phyloP scores from a whole-genome alignment of 2,329 filamentous ascomycete genomes.

The Lasiodiplodia citricola region DNA sequence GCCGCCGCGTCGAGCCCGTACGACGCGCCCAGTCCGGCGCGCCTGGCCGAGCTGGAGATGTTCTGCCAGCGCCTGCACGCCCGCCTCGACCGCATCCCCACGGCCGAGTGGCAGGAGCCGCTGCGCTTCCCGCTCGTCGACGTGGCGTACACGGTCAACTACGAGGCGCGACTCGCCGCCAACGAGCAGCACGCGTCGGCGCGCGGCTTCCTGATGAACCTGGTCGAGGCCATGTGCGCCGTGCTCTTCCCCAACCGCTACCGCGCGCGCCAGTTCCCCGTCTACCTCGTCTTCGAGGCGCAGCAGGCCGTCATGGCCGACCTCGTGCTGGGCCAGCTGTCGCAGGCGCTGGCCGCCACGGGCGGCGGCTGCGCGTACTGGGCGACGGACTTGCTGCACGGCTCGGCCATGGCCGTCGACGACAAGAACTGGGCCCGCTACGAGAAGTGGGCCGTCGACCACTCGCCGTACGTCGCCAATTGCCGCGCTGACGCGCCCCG shows the following conservation, averaged over 20 bases:
- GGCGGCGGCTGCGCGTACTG: slow-evolving; percentile 26
- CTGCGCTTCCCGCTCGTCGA: slow-evolving; percentile 28
- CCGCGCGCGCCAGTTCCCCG: slow-evolving; percentile 15
- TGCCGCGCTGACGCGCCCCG: slow-evolving; percentile 26
- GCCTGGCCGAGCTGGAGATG: slow-evolving; percentile 25
- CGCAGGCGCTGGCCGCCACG: slow-evolving; percentile 23
- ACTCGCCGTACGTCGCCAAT: slow-evolving; percentile 26
- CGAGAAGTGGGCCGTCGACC: slow-evolving; percentile 28
- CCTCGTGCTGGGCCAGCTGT: slow-evolving; percentile 20
- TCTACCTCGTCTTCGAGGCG: slow-evolving; percentile 27
- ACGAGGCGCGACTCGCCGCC: slow-evolving; percentile 14
- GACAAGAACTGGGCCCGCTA: slow-evolving; percentile 27
- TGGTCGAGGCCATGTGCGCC: slow-evolving; percentile 24
- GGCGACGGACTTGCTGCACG: slow-evolving; percentile 26
- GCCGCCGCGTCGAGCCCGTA: background rate
- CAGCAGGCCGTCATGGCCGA: slow-evolving; percentile 28
- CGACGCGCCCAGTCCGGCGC: slow-evolving; percentile 3
- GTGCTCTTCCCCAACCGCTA: slow-evolving; percentile 21
- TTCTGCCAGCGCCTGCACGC: slow-evolving; percentile 26
- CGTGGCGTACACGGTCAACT: slow-evolving; percentile 27
- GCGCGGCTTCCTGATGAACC: slow-evolving; percentile 23
- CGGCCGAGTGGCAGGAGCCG: slow-evolving; percentile 20
- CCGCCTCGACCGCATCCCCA: slow-evolving; percentile 25
- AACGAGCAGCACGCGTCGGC: slow-evolving; percentile 16
- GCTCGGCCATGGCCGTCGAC: slow-evolving; percentile 21